phyloP scores from a whole-genome alignment of 306 rosid species.

The Ormosia semicastrata region DNA sequence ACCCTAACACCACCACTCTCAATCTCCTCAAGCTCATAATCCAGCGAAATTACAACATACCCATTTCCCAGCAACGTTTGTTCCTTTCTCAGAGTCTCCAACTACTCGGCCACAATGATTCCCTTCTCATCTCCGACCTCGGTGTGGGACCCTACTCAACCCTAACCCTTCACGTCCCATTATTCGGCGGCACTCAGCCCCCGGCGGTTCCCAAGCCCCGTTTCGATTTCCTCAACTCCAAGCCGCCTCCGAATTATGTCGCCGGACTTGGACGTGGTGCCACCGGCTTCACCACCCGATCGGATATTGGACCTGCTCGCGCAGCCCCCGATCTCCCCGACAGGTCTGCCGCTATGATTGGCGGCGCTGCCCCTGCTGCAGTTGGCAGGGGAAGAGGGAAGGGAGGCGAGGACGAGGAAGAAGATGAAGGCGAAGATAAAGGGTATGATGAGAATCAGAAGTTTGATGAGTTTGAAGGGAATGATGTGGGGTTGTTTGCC shows the following conservation, averaged over 20 bases:
- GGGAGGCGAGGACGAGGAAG: conserved; percentile 68
- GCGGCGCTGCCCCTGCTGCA: conserved; percentile 34
- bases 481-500: conserved; percentile 86
- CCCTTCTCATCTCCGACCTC: conserved; percentile 50
- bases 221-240: conserved; percentile 75
- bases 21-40: conserved; percentile 48
- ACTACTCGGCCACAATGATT: conserved; percentile 25
- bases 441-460: conserved; percentile 93
- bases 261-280: conserved; percentile 97
- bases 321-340: conserved; percentile 87
- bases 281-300: conserved; percentile 83
- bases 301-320: conserved; percentile 86
- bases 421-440: conserved; percentile 76
- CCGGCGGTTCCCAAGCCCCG: conserved; percentile 67
- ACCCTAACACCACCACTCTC: conserved; percentile 70
- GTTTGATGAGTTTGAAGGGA: conserved; percentile 88
- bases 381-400: conserved; percentile 47
- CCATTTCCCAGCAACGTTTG: conserved; percentile 55
- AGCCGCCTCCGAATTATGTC: conserved; percentile 85
- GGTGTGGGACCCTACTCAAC: conserved; percentile 48
- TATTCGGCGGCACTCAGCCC: conserved; percentile 46
- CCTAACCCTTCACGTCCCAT: conserved; percentile 41
- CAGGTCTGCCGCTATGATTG: conserved; percentile 54
- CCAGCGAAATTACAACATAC: conserved; percentile 44
- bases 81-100: conserved; percentile 60